phyloP scores from a whole-genome alignment of 2,329 filamentous ascomycete species.

The Clathrospora elynae region DNA sequence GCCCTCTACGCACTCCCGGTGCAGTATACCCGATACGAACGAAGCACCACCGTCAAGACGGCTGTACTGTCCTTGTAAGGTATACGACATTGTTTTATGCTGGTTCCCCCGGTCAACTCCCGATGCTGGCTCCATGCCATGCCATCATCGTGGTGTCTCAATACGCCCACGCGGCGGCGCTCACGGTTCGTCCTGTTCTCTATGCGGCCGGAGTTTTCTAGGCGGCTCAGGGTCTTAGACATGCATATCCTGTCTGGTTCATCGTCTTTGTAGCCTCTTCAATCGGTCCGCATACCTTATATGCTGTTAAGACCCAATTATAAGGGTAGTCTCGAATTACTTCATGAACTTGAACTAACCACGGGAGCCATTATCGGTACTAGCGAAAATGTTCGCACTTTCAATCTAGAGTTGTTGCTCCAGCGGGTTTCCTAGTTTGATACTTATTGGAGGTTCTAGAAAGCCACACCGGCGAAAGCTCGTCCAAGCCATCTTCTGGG shows the following conservation, averaged over 20 bases:
- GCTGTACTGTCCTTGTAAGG: no score
- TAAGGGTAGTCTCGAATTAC: slow-evolving; percentile 21
- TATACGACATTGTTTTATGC: slow-evolving; percentile 20
- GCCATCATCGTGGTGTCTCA: slow-evolving; percentile 22
- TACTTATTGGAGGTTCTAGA: slow-evolving; percentile 4
- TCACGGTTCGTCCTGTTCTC: slow-evolving; percentile 24
- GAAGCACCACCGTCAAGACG: slow-evolving; percentile 11
- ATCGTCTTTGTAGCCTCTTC: slow-evolving; percentile 1
- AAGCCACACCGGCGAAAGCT: slow-evolving; percentile 5
- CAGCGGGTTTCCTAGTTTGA: neutral
- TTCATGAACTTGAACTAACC: slow-evolving; percentile 23
- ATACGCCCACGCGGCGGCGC: slow-evolving; percentile 39
- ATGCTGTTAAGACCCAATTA: slow-evolving; percentile 18
- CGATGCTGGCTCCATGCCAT: slow-evolving; percentile 18
- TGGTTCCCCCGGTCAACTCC: slow-evolving; percentile 12
- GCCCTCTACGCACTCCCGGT: slow-evolving; percentile 13
- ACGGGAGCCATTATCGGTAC: slow-evolving; percentile 5
- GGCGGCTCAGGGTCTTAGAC: slow-evolving; percentile 20
- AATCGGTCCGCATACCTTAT: slow-evolving; percentile 19
- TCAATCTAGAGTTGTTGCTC: slow-evolving; percentile 2
- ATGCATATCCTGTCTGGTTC: slow-evolving; percentile 22
- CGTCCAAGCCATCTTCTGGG: slow-evolving; percentile 2
- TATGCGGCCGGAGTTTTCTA: slow-evolving; percentile 12
- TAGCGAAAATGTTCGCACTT: slow-evolving; percentile 1
- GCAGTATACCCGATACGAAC: slow-evolving; percentile 16